Base-by-base conservation (phyloP, 345 rosid species). In the Hevea brasiliensis region DNA sequence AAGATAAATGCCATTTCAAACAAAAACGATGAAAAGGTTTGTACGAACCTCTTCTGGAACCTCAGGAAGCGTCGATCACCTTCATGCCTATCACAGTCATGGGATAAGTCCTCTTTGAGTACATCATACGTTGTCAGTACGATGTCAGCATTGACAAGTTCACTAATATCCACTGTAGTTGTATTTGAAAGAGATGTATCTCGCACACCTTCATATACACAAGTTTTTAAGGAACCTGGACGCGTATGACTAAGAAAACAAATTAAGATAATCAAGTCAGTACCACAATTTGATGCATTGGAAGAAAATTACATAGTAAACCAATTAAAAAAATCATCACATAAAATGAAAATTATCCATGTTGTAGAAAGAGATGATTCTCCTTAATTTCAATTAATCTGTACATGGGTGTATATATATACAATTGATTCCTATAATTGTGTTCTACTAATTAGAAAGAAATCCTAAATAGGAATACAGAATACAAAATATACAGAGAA, bases 111-210 rank as follows among this genome's bases (percentile, higher is more conserved):
- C 84, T 92, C 98, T 84, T 85, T 94, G 59, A 94, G 97, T 74
- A 94, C 98, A 81, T 94, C 98, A 74, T 94, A 94, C 24, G 98
- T 89, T 72, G 98, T 92, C 81, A 92, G 81, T 57, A 94, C 91
- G 70, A 92, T 87, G 78, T 94, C 98, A 68, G 91, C 88, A 71
- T 71, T 75, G 66, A 89, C 81, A 75, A 94, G 91, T 81, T 90
- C 92, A 61, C 76, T 71, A 54, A 94, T 83, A 67, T 88, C 91
- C 65, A 80, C 75, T 44, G 60, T 61, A 63, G 90, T 76, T 77
- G 83, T 67, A 77, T 85, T 86, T 66, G 91, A 84, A 72, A 87
- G 85, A 81, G 93, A 86, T 74, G 77, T 72, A 64, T 79, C 87
- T 78, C 90, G 86, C 74, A 88, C 97, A 48, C 98, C 98, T 79